Percentiles rank a stretch among this genome's conserved stretches.
Conservation (phyloP, 805 yeast genomes). For the Yamadazyma takamatsuzukensis region DNA sequence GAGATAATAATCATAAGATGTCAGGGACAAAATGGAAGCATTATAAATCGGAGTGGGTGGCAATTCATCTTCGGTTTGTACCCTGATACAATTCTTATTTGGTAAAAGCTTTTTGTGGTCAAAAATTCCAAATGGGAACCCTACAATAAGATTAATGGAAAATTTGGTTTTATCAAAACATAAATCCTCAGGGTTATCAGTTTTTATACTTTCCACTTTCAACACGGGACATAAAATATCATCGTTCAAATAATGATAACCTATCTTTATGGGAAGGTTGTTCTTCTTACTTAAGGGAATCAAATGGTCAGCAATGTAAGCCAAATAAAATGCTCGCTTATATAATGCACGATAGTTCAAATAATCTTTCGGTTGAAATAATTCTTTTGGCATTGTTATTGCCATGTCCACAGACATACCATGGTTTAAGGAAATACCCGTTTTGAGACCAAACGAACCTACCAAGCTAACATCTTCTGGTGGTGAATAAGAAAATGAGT, state of each 20-base stretch:
- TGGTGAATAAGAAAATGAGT: slow-evolving; percentile 61
- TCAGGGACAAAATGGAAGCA: slow-evolving; percentile 68
- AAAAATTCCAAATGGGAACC: slow-evolving; percentile 67
- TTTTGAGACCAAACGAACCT: slow-evolving; percentile 86
- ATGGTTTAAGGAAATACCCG: slow-evolving; percentile 62
- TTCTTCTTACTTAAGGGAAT: slow-evolving; percentile 50
- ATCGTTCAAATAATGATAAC: slow-evolving; percentile 68
- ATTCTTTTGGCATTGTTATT: slow-evolving; percentile 71
- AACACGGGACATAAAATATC: slow-evolving; percentile 76
- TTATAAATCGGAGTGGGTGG: slow-evolving; percentile 89
- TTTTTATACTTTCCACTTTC: slow-evolving; percentile 52
- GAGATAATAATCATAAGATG: slow-evolving; percentile 65
- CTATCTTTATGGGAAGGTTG: slow-evolving; percentile 55
- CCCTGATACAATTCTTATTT: slow-evolving; percentile 76
- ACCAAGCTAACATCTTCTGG: slow-evolving; percentile 78
- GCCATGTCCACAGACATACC: slow-evolving; percentile 75
- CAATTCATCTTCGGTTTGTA: slow-evolving; percentile 47
- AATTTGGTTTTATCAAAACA: slow-evolving; percentile 64
- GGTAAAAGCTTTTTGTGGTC: slow-evolving; percentile 75
- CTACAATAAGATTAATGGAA: slow-evolving; percentile 67
- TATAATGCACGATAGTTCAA: slow-evolving; percentile 86
- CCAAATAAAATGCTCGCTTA: slow-evolving; percentile 84
- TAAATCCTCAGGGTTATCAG: slow-evolving; percentile 49
- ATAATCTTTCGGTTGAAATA: slow-evolving; percentile 84
- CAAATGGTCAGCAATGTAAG: slow-evolving; percentile 69